Percentiles rank a stretch among this genome's conserved stretches.
Conservation (phyloP, 1,284 basidiomycete species). For the Apiotrichum akiyoshidainum region DNA sequence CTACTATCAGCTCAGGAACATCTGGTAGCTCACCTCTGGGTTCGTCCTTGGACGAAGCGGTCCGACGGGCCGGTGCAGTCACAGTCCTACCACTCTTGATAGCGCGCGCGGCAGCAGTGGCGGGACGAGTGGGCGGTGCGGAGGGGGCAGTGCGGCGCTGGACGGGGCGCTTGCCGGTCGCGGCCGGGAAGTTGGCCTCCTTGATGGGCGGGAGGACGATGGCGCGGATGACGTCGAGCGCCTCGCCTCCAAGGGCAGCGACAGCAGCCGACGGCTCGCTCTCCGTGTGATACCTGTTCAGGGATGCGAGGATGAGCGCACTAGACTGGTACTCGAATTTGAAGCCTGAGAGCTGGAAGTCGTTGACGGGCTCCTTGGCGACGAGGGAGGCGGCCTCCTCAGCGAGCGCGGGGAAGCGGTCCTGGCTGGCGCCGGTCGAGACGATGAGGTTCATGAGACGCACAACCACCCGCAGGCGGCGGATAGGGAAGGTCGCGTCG, state of each 20-base stretch:
- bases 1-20: neutral
- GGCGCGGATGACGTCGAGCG: slow-evolving; percentile 24
- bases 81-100: neutral
- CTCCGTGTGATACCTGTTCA: slow-evolving; percentile 31
- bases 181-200: neutral
- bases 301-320: slow-evolving; percentile 22
- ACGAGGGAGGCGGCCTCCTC: slow-evolving; percentile 3
- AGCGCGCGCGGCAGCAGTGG: neutral
- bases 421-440: slow-evolving; percentile 19
- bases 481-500: slow-evolving; percentile 29
- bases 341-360: slow-evolving; percentile 18
- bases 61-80: neutral
- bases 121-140: neutral
- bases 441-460: slow-evolving; percentile 20
- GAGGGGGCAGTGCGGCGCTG: neutral
- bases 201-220: slow-evolving; percentile 27
- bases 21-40: neutral
- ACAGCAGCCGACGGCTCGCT: slow-evolving; percentile 22
- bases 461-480: slow-evolving; percentile 25
- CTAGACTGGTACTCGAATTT: slow-evolving; percentile 29
- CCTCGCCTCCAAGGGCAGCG: slow-evolving; percentile 16
- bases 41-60: neutral
- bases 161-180: slow-evolving; percentile 1
- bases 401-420: slow-evolving; percentile 22
- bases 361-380: slow-evolving; percentile 18